A percentile compares a stretch with the other conserved stretches of the same genome.
phyloP scores from a whole-genome alignment of 176 grass and related monocot species.

The maize (Zea mays) region Zm-B73-REFERENCE-NAM-5.0 NC_050098.1:140517001-140517500 shows the following conservation, averaged over 20 bases:
- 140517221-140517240: background rate
- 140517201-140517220: background rate
- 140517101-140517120: conserved; percentile 34
- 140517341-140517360: conserved; percentile 26
- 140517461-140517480: conserved; percentile 74
- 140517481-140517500: conserved; percentile 32
- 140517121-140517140: background rate
- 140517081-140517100: background rate
- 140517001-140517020: background rate
- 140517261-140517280: conserved; percentile 42
- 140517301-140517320: conserved; percentile 55
- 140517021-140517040: conserved; percentile 14
- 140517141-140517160: conserved; percentile 18
- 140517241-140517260: conserved; percentile 20
- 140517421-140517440: conserved; percentile 80
- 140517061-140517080: background rate
- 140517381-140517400: conserved; percentile 45
- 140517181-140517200: conserved; percentile 30
- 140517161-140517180: background rate
- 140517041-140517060: background rate
- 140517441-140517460: conserved; percentile 97
- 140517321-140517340: conserved; percentile 43
- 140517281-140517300: conserved; percentile 46
- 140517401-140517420: conserved; percentile 75
- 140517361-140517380: conserved; percentile 47